Conservation (phyloP, 2,329 filamentous ascomycete genomes). For the Blastomyces silverae region DNA sequence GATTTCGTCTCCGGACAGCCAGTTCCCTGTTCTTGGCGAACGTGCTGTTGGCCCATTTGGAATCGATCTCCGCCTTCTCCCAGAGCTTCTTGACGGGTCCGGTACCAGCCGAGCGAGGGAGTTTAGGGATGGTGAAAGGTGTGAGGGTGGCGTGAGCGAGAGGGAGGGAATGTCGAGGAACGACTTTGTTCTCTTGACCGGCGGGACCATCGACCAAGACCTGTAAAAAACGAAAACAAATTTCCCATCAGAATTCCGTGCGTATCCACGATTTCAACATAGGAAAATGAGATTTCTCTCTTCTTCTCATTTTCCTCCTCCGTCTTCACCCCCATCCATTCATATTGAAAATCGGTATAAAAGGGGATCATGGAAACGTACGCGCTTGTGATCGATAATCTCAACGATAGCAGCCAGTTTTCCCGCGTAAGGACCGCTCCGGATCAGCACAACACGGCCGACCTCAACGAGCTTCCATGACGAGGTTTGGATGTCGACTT, state of each 20-base stretch:
- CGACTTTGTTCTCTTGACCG: conserved; percentile 67
- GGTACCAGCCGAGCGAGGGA: conserved; percentile 77
- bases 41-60: conserved; percentile 84
- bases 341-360: background rate
- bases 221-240: conserved; percentile 44
- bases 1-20: conserved; percentile 75
- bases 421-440: conserved; percentile 71
- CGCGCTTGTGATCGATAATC: conserved; percentile 99
- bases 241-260: conserved; percentile 5
- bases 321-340: background rate
- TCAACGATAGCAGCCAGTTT: conserved; percentile 92
- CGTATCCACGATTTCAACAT: conserved; percentile 12
- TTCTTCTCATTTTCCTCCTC: conserved; percentile 1
- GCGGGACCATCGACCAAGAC: conserved; percentile 94
- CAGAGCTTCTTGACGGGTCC: conserved; percentile 79
- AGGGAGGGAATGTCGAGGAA: conserved; percentile 79
- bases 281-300: background rate
- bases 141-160: conserved; percentile 83
- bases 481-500: conserved; percentile 73
- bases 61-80: conserved; percentile 85
- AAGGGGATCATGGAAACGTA: conserved; percentile 53
- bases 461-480: conserved; percentile 97
- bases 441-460: conserved; percentile 92
- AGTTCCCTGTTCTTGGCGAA: conserved; percentile 92
- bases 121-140: conserved; percentile 75